These are phyloP conservation scores for Fragaria ananassa DNA, from an alignment of 306 rosid species.

Conservation along the genomic window DNA sequence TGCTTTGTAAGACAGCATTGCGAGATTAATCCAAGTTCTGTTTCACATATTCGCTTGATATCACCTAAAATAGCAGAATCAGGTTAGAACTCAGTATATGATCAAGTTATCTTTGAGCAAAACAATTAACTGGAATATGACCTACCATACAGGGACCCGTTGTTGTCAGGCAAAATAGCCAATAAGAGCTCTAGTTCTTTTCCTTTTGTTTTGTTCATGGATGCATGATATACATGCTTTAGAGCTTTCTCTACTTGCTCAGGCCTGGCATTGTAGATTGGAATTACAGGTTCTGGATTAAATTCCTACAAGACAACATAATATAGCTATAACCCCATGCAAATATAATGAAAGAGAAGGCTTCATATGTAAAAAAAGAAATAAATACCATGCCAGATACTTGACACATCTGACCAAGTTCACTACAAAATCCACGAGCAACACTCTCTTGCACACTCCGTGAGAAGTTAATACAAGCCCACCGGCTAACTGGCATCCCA, in stretches of 20 bases:
- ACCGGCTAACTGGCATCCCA: conserved; percentile 91
- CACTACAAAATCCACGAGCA: conserved; percentile 77
- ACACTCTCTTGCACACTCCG: conserved; percentile 83
- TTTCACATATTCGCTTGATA: conserved; percentile 88
- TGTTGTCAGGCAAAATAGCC: conserved; percentile 88
- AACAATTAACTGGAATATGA: not conserved
- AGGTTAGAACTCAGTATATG: not conserved
- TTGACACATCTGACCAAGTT: conserved; percentile 96
- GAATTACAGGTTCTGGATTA: conserved; percentile 74
- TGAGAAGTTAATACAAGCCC: conserved; percentile 98
- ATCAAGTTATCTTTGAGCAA: not conserved
- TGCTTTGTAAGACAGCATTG: conserved; percentile 94
- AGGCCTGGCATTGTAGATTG: conserved; percentile 82
- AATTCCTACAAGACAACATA: conserved; percentile 52
- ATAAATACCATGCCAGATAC: conserved; percentile 92
- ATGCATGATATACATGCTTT: conserved; percentile 81
- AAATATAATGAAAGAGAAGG: conserved; percentile 10
- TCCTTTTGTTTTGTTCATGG: conserved; percentile 76
- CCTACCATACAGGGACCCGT: conserved; percentile 84
- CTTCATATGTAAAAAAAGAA: not conserved
- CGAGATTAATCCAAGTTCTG: conserved; percentile 84
- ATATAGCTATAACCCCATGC: conserved; percentile 3
- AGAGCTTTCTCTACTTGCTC: conserved; percentile 86
- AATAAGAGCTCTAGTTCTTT: conserved; percentile 80
- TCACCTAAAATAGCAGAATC: conserved; percentile 58